A percentile compares a stretch with the other conserved stretches of the same genome.
Evolutionary conservation across 495 filamentous ascomycete species (phyloP).

Genomic region (Penicillium antarcticum): DNA sequence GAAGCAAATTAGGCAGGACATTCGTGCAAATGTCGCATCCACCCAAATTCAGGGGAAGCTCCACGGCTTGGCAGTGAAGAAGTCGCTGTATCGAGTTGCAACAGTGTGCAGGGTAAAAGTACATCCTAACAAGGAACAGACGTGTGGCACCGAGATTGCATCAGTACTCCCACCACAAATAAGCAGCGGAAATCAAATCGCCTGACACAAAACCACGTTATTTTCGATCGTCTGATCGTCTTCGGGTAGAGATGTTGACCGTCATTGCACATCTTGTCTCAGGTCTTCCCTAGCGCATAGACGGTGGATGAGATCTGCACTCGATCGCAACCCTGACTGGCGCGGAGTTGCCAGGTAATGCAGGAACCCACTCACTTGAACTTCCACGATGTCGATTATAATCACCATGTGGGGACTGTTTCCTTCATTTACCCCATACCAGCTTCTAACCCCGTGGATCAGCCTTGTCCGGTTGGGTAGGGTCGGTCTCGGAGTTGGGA

Average conservation of each 20-base stretch:
- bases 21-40: background rate
- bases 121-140: too few relatives aligned
- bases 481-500: too few relatives aligned
- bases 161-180: too few relatives aligned
- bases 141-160: too few relatives aligned
- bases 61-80: conserved; percentile 4
- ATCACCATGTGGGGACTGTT: background rate
- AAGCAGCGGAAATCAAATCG: background rate
- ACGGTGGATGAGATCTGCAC: conserved; percentile 5
- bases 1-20: conserved; percentile 1
- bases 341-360: background rate
- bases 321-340: background rate
- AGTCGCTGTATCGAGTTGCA: background rate
- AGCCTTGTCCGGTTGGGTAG: too few relatives aligned
- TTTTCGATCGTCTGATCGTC: too few relatives aligned
- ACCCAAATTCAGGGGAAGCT: conserved; percentile 4
- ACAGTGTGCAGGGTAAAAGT: too few relatives aligned
- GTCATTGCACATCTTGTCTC: background rate
- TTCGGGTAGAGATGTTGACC: too few relatives aligned
- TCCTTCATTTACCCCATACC: conserved; percentile 8
- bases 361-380: background rate
- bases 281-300: background rate
- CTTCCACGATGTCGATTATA: conserved; percentile 5
- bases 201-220: background rate
- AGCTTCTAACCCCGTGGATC: background rate